Base-by-base conservation (phyloP, 352 stramenopile species). In the Pythium chondricola region DNA sequence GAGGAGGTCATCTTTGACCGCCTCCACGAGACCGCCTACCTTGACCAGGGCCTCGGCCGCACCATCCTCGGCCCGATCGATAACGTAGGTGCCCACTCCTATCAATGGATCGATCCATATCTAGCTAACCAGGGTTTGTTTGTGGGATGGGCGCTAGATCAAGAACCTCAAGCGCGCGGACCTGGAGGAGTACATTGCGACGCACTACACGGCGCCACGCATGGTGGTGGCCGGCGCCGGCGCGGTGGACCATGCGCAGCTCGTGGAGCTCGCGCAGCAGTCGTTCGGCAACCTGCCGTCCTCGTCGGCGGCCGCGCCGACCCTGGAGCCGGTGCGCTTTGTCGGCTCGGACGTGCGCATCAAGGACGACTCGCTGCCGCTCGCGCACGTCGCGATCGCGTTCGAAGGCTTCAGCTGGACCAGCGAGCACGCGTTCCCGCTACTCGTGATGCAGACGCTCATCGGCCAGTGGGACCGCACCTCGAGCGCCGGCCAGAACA, bases 211-310 rank as follows among this genome's bases (percentile, higher is more conserved):
- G 22, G 96, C 97, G n/a, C 93, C 95, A 18, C 88, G 95, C 39
- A 99, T 99, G 88, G 97, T 99, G 17, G 93, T 99, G 61, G 96
- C 96, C 38, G 97, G 96, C 51, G 97, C 97, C 16, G 97, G 97
- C 51, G 94, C 90, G 43, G 82, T 99, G 25, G 88, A 99, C 63
- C 97, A 99, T 83, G 74, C 76, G 31, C 69, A 98, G 71, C 69
- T 99, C n/a, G 97, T 98, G 50, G 86, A 97, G 38, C 75, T 99
- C 53, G 96, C 95, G 7, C 78, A 98, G 56, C 84, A 98, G 58
- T 90, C 97, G 61, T 99, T 99, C 72, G 96, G 95, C 40, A 79
- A 86, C 37, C 67, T 99, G 14, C 88, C 95, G 16, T 86, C 69
- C 43, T 74, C 79, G 25, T 74, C 85, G 22, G 73, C 72, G 36